Conservation (phyloP, 1,284 basidiomycete species). For the Trametes versicolor region DNA sequence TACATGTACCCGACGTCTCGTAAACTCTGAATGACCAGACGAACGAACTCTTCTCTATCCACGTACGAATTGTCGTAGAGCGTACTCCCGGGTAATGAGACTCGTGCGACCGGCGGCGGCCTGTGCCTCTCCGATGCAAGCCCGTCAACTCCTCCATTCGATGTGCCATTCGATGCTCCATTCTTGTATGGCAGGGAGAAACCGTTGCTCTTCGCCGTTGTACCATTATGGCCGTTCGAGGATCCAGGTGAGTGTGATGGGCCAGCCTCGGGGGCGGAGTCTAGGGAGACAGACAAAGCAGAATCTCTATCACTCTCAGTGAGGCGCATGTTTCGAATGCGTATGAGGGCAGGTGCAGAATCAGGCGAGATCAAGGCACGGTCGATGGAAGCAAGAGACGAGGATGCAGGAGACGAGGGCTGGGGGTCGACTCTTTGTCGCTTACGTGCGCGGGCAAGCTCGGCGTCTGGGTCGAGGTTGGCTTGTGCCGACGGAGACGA, state of each 20-base stretch:
- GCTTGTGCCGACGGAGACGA: slow-evolving; percentile 30
- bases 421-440: slow-evolving; percentile 67
- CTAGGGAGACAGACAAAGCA: slow-evolving; percentile 57
- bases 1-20: slow-evolving; percentile 94
- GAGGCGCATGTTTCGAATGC: slow-evolving; percentile 61
- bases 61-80: slow-evolving; percentile 82
- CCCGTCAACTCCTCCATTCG: slow-evolving; percentile 41
- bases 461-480: slow-evolving; percentile 27
- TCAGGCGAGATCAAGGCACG: slow-evolving; percentile 43
- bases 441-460: slow-evolving; percentile 53
- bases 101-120: slow-evolving; percentile 57
- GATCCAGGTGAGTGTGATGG: slow-evolving; percentile 61
- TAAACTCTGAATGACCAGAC: slow-evolving; percentile 91
- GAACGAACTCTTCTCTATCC: slow-evolving; percentile 91
- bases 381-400: slow-evolving; percentile 41
- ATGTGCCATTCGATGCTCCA: slow-evolving; percentile 16
- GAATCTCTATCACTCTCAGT: slow-evolving; percentile 65
- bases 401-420: slow-evolving; percentile 38
- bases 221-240: slow-evolving; percentile 56
- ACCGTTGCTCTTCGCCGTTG: slow-evolving; percentile 48
- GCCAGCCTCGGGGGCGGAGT: slow-evolving; percentile 57
- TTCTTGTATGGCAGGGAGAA: slow-evolving; percentile 18
- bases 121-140: slow-evolving; percentile 60
- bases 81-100: slow-evolving; percentile 73
- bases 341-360: slow-evolving; percentile 24